Evolutionary conservation across 2,329 filamentous ascomycete species (phyloP), one percentile per base, ranked within the genome.

Genomic region (Nannizziopsis arthrosporioides): DNA sequence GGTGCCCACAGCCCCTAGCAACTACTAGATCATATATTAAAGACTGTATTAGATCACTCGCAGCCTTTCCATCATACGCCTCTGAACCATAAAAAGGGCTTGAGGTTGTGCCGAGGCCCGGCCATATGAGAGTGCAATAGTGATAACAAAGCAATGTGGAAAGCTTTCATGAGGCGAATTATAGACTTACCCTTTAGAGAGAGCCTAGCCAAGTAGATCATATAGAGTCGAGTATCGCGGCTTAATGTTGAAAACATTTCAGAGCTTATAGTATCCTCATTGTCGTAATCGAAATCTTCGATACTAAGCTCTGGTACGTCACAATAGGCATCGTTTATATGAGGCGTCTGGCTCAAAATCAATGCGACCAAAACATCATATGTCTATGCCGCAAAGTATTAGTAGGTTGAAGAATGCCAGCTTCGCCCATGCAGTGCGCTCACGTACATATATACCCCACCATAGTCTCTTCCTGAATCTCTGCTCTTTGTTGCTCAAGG

Each of bases 271-370:
- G 4, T 14, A 10, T 47, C 37, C 18, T 47, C 44, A 14, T 35
- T 15, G 2, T 47, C 37, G 9, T 19, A 17, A 6, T 32, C 41
- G 47, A 59, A 56, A 36, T 59, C 57, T 47, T 43, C 37, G 38
- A 52, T 53, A 37, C 38, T 44, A 10, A 59, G 47, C 39, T 44
- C 38, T 8, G 44, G 31, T 4, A 59, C 54, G 45, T 56, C 54
- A 44, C 54, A 58, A 36, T 57, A 55, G 22, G 52, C 53, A 37
- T 53, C 55, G 30, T 55, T 56, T 17, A 57, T 53, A 14, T 54
- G 57, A 3, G 54, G 54, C 10, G 55, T 56, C n/a, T 55, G 55
- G 39, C 57, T 55, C 2, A 58, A 47, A n/a, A 53, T 37, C 44
- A 56, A 43, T n/a, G 57, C 56, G 14, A 53, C 27, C 12, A 56